Conservation (phyloP, 2,329 filamentous ascomycete genomes). For the Penicillium sp. region DNA sequence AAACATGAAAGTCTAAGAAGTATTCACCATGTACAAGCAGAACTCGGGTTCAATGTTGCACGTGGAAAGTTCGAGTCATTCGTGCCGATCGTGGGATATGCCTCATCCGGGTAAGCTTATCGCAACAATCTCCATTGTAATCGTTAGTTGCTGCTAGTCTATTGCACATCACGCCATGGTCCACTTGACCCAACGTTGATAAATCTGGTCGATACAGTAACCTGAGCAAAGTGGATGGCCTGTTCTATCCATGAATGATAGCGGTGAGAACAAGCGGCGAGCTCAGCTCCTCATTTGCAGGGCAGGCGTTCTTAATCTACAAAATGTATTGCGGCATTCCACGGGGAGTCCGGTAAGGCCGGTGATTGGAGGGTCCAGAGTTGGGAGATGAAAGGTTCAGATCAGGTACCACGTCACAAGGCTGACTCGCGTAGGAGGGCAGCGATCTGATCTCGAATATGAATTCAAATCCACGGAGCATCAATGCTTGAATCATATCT, state of each 20-base stretch:
- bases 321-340: neutral
- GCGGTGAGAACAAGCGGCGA: neutral
- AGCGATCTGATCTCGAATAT: neutral
- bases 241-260: neutral
- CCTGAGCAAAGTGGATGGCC: neutral
- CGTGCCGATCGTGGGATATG: neutral
- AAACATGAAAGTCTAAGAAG: too few species aligned
- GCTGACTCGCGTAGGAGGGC: neutral
- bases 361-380: constrained; percentile 4
- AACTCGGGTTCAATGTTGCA: neutral
- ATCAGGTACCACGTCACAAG: neutral
- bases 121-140: neutral
- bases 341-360: neutral
- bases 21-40: neutral
- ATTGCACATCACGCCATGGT: neutral
- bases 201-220: neutral
- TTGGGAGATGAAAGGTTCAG: neutral
- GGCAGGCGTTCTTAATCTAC: neutral
- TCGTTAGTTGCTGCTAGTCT: constrained; percentile 8
- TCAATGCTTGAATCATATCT: neutral
- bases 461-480: neutral
- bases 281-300: neutral
- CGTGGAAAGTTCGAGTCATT: neutral
- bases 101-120: neutral
- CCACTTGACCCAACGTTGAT: neutral